These are phyloP conservation scores for Solanum appendiculatum DNA, from an alignment of 257 asterid species.

Conservation along the genomic window DNA sequence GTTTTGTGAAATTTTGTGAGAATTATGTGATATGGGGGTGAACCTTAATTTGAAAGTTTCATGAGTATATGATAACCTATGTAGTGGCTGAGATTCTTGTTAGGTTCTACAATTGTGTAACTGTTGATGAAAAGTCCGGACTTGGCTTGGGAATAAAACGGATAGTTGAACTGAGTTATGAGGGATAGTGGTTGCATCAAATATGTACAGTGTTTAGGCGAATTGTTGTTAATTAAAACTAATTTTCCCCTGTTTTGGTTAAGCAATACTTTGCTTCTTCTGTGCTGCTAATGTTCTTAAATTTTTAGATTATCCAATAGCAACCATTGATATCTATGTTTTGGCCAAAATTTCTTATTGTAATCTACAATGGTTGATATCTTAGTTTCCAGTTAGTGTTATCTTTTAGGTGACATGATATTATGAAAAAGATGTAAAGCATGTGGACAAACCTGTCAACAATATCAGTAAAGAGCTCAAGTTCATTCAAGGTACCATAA, in stretches of 20 bases:
- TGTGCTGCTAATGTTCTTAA: neutral
- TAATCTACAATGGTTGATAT: neutral
- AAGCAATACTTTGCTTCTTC: neutral
- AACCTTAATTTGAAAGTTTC: neutral
- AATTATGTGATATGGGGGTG: neutral
- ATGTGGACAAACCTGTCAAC: constrained; percentile 11
- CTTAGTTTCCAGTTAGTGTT: neutral
- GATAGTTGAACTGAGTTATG: neutral
- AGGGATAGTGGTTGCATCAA: neutral
- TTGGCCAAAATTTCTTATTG: neutral
- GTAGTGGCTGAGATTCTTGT: neutral
- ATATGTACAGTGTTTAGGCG: neutral
- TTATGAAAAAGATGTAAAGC: neutral
- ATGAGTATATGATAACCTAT: neutral
- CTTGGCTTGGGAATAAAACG: neutral
- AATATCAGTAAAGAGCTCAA: constrained; percentile 14
- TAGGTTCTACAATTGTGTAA: neutral
- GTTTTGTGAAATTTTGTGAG: neutral
- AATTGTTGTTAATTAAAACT: neutral
- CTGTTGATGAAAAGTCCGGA: neutral
- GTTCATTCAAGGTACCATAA: constrained; percentile 21
- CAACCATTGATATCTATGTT: neutral
- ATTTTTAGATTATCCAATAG: neutral
- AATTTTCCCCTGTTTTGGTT: neutral
- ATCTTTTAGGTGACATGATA: neutral